Percentiles rank a stretch among this genome's conserved stretches.
phyloP scores from a whole-genome alignment of 2,329 filamentous ascomycete genomes.

The Claviceps africana region DNA sequence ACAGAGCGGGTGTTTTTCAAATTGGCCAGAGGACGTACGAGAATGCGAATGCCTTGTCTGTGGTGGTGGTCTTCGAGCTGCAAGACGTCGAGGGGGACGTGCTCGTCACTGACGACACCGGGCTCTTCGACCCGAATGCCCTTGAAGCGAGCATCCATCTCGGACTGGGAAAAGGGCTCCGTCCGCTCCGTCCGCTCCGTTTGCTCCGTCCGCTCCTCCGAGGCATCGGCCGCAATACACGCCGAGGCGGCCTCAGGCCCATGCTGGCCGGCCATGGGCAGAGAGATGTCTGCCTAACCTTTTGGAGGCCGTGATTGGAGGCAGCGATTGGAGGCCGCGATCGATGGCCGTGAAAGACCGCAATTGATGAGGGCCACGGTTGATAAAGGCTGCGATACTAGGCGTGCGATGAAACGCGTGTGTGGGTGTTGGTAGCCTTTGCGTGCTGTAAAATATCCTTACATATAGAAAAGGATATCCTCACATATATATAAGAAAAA shows the following conservation, averaged over 20 bases:
- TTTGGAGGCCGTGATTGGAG: too few relatives aligned
- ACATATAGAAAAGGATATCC: too few relatives aligned
- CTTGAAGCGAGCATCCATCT: constrained; percentile 37
- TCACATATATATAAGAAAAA: too few relatives aligned
- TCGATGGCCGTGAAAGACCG: too few relatives aligned
- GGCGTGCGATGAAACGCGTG: too few relatives aligned
- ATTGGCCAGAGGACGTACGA: constrained; percentile 39
- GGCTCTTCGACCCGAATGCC: constrained; percentile 30
- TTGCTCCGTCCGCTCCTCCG: constrained; percentile 43
- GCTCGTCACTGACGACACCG: constrained; percentile 23
- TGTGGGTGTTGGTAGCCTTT: too few relatives aligned
- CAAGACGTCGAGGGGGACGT: constrained; percentile 40
- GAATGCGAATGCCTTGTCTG: constrained; percentile 41
- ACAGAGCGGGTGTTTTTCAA: constrained; percentile 39
- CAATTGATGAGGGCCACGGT: too few relatives aligned
- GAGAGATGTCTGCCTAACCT: too few relatives aligned
- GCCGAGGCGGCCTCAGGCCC: constrained; percentile 24
- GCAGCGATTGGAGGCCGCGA: too few relatives aligned
- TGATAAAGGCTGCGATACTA: too few relatives aligned
- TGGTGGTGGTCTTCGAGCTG: constrained; percentile 37
- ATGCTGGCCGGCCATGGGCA: constrained; percentile 30
- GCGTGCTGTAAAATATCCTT: too few relatives aligned
- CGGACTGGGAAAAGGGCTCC: constrained; percentile 43
- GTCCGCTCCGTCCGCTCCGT: too few relatives aligned
- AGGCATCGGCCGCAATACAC: constrained; percentile 23